These are phyloP conservation scores for Linum tenue DNA, from an alignment of 345 rosid genomes.

Conservation along the genomic window DNA sequence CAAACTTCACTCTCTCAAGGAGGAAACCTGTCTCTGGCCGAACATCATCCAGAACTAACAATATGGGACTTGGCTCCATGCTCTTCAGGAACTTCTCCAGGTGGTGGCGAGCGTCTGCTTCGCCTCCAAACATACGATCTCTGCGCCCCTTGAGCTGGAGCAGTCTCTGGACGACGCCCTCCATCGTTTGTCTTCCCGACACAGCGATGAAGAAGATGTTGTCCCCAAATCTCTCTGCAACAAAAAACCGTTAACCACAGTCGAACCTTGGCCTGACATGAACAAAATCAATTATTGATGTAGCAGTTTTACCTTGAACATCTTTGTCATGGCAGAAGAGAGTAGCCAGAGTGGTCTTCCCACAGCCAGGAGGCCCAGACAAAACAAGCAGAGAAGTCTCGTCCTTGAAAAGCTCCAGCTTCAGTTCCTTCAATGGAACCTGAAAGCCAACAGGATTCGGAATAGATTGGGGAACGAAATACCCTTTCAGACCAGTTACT, in stretches of 20 bases:
- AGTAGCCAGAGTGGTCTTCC: conserved; percentile 4
- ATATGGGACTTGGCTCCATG: conserved; percentile 19
- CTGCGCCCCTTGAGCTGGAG: background rate
- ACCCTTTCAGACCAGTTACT: background rate
- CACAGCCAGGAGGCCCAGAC: conserved; percentile 9
- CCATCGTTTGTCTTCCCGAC: conserved; percentile 19
- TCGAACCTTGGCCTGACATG: background rate
- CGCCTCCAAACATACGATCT: background rate
- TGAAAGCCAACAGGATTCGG: background rate
- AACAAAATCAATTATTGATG: background rate
- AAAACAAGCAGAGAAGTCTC: background rate
- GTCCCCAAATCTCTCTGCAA: conserved; percentile 36
- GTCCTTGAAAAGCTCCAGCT: background rate
- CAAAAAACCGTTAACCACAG: background rate
- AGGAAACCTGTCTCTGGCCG: conserved; percentile 38
- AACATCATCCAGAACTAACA: conserved; percentile 70
- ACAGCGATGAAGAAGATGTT: conserved; percentile 42
- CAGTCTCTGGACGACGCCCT: background rate
- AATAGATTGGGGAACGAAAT: background rate
- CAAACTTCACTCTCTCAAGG: conserved; percentile 18
- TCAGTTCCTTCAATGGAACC: background rate
- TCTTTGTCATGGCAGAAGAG: background rate
- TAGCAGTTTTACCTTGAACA: background rate
- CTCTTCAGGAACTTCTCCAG: background rate
- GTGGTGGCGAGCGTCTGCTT: background rate